Evolutionary conservation across 2,329 filamentous ascomycete genomes (phyloP), one percentile per base, ranked within the genome.

Genomic region (Sporothrix humicola): DNA sequence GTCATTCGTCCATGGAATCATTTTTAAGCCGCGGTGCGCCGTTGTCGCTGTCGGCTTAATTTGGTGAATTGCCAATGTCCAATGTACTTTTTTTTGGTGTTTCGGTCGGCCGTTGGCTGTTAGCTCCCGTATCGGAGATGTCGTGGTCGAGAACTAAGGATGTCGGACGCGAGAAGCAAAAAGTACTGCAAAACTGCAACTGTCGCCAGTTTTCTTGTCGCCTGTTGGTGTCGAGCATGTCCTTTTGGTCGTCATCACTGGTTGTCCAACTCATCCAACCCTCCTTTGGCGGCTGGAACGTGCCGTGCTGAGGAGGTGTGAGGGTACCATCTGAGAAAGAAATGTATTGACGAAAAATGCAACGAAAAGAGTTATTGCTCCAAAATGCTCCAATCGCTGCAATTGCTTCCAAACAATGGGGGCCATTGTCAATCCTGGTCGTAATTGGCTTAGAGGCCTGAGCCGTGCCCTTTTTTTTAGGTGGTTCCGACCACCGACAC

Each of bases 41-140:
- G 65, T 71, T 61, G 42, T 71, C 69, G 26, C 54, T 48, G 65
- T 26, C 23, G 46, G 44, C 46, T 52, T 68, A 52, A 37, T 50
- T 46, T 17, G 20, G 17, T 6, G 9, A 26, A 37, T 37, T 37
- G 31, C n/a, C n/a, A n/a, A n/a, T n/a, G n/a, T n/a, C n/a, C n/a
- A n/a, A n/a, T 15, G 63, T 66, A 50, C 37, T 46, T 52, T 52
- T 9, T 26, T 26, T 26, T 26, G 1, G 23, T 37, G 31, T 37
- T 37, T n/a, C n/a, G 31, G 31, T 37, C 31, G 31, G 4, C 31
- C 31, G 7, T 37, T 46, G 63, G 12, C 17, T 52, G 20, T 52
- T 68, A 46, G 20, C 46, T 42, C 37, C 13, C 17, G 61, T 65
- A 37, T 7, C 42, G 42, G 42, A 65, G 58, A 61, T 42, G 7